Evolutionary conservation across 2,329 filamentous ascomycete species (phyloP).

Genomic region (Aspergillus novofumigatus): DNA sequence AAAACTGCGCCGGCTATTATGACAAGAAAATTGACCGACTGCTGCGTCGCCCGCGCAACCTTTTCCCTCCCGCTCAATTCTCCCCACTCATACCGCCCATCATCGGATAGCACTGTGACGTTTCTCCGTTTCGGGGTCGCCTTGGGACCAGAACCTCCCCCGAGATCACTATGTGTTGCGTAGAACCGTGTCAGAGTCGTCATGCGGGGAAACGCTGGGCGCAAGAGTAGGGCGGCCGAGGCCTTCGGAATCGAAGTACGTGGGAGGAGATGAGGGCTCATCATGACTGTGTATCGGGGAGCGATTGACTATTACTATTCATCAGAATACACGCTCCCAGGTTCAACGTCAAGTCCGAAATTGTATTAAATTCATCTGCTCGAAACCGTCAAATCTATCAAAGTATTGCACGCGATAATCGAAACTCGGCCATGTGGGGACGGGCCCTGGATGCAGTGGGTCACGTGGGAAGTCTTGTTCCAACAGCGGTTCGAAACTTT

Average conservation of each 20-base stretch:
- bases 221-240: constrained; percentile 22
- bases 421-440: constrained; percentile 12
- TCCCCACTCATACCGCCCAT: constrained; percentile 75
- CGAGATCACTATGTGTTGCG: constrained; percentile 54
- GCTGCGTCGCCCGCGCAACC: constrained; percentile 77
- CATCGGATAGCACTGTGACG: constrained; percentile 82
- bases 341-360: not conserved
- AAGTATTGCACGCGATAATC: not conserved
- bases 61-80: constrained; percentile 74
- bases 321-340: not conserved
- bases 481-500: constrained; percentile 14
- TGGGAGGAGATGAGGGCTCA: constrained; percentile 16
- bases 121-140: constrained; percentile 49
- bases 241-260: constrained; percentile 15
- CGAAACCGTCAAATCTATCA: not conserved
- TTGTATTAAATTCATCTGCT: not conserved
- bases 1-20: constrained; percentile 69
- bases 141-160: constrained; percentile 36
- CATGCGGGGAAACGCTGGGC: constrained; percentile 34
- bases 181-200: constrained; percentile 45
- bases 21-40: constrained; percentile 81
- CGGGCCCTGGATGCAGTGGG: constrained; percentile 4
- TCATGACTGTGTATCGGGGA: not conserved
- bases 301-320: not conserved
- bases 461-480: constrained; percentile 16